phyloP scores from a whole-genome alignment of 495 filamentous ascomycete genomes.

The Lindgomyces ingoldianus region DNA sequence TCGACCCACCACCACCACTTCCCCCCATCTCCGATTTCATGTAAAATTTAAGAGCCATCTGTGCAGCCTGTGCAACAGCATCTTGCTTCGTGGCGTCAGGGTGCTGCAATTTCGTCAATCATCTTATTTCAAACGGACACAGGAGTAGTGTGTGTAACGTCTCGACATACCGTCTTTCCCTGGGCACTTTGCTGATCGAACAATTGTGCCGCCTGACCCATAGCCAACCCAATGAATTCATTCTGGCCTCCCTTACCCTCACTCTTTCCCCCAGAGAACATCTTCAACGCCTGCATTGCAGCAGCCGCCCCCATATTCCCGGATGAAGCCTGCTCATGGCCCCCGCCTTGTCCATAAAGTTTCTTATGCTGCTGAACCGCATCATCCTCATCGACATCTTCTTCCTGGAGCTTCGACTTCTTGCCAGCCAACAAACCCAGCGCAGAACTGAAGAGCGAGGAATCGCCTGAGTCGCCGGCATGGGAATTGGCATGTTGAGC shows the following conservation, averaged over 20 bases:
- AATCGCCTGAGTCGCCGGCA: constrained; percentile 52
- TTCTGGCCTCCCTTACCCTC: constrained; percentile 53
- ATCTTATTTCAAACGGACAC: not conserved
- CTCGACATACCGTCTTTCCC: constrained; percentile 57
- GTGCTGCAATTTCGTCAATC: constrained; percentile 23
- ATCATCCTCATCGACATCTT: constrained; percentile 59
- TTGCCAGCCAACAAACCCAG: constrained; percentile 51
- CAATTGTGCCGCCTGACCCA: constrained; percentile 66
- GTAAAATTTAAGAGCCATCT: constrained; percentile 72
- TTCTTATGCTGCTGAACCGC: constrained; percentile 58
- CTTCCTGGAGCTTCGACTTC: constrained; percentile 49
- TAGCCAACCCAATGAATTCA: constrained; percentile 66
- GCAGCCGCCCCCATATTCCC: constrained; percentile 59
- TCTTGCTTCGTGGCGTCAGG: constrained; percentile 59
- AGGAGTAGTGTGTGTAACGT: too few relatives aligned
- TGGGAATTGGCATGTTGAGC: constrained; percentile 53
- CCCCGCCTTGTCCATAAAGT: constrained; percentile 52
- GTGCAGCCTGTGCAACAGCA: constrained; percentile 59
- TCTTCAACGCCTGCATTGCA: constrained; percentile 69
- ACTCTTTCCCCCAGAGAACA: constrained; percentile 52
- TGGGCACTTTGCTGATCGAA: constrained; percentile 60
- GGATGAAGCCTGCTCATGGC: constrained; percentile 34
- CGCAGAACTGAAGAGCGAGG: constrained; percentile 53
- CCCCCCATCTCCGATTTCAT: constrained; percentile 59
- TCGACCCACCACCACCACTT: constrained; percentile 46